A percentile compares a stretch with the other conserved stretches of the same genome.
phyloP scores from a whole-genome alignment of 2,329 filamentous ascomycete genomes.

The Camillea tinctor region DNA sequence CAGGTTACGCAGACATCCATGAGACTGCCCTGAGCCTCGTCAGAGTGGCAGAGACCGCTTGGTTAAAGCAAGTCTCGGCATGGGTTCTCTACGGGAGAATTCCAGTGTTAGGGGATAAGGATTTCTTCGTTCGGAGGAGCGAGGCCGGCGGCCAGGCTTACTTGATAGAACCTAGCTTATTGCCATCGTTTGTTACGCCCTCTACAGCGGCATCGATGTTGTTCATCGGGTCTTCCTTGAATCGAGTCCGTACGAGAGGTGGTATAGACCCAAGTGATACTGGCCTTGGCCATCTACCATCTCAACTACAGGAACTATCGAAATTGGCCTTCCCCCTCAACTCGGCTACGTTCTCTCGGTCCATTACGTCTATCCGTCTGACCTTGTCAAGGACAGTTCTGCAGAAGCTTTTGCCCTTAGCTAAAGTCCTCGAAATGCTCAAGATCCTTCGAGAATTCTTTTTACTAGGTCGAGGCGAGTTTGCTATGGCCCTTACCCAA shows the following conservation, averaged over 20 bases:
- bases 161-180: constrained; percentile 53
- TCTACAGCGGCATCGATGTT: constrained; percentile 79
- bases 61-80: constrained; percentile 84
- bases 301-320: constrained; percentile 68
- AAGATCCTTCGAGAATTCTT: constrained; percentile 82
- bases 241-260: constrained; percentile 68
- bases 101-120: constrained; percentile 72
- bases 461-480: constrained; percentile 83
- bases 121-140: constrained; percentile 76
- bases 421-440: constrained; percentile 73
- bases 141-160: constrained; percentile 54
- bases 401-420: constrained; percentile 75
- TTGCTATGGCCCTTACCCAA: constrained; percentile 80
- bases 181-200: constrained; percentile 77
- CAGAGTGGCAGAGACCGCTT: constrained; percentile 80
- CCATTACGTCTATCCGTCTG: constrained; percentile 73
- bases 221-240: constrained; percentile 86
- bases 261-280: constrained; percentile 43
- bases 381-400: constrained; percentile 82
- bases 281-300: constrained; percentile 61
- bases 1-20: constrained; percentile 85
- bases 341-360: constrained; percentile 64
- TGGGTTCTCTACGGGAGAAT: constrained; percentile 90
- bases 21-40: constrained; percentile 70
- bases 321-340: constrained; percentile 72